Evolutionary conservation across 2,329 filamentous ascomycete genomes (phyloP).

Genomic region (Aspergillus quadricinctus): DNA sequence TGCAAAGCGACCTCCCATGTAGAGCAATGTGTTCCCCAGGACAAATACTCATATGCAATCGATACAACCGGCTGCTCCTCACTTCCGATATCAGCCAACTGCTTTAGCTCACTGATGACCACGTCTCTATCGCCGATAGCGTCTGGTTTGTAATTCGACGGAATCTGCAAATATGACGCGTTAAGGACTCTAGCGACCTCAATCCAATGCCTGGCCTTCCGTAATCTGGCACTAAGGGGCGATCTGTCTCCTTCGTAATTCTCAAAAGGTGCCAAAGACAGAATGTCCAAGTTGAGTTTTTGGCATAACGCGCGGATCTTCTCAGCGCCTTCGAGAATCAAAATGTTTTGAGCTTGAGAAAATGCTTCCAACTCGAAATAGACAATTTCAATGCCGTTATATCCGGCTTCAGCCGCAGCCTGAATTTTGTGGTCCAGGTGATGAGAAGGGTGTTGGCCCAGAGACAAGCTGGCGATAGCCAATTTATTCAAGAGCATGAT

Average conservation of each 20-base stretch:
- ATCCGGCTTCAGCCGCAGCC: conserved; percentile 1
- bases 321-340: conserved; percentile 14
- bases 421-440: conserved; percentile 26
- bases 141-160: conserved; percentile 23
- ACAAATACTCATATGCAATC: conserved; percentile 34
- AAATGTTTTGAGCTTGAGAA: conserved; percentile 10
- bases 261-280: conserved; percentile 32
- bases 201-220: conserved; percentile 29
- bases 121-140: conserved; percentile 22
- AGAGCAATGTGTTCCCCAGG: conserved; percentile 29
- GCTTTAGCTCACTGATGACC: conserved; percentile 27
- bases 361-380: conserved; percentile 26
- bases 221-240: conserved; percentile 24
- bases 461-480: conserved; percentile 27
- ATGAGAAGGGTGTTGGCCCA: conserved; percentile 29
- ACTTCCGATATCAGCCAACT: conserved; percentile 27
- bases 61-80: conserved; percentile 17
- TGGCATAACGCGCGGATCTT: conserved; percentile 17
- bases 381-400: conserved; percentile 26
- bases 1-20: conserved; percentile 31
- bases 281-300: conserved; percentile 16
- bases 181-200: conserved; percentile 20
- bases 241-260: conserved; percentile 33
- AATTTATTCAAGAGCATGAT: conserved; percentile 17
- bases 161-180: conserved; percentile 30